Base-by-base conservation (phyloP, 164 flowering plant species). In the Litsea cubeba region DNA sequence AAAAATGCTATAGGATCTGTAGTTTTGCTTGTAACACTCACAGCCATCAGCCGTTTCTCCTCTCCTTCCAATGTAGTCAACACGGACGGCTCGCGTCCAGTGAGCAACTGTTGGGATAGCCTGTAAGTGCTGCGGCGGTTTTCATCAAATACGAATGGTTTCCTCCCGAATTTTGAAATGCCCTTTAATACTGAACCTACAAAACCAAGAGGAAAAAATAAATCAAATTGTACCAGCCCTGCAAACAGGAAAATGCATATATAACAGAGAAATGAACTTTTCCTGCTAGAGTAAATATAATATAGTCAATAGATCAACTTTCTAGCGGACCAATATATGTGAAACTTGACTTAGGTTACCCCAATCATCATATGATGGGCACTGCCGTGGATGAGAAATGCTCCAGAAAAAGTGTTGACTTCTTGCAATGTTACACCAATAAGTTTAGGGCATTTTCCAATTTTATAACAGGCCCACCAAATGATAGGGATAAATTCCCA, bases 101-200 rank as follows among this genome's bases (percentile, higher is more conserved):
- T 81, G 77, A 74, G 65, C 15, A 82, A 76, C 24, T 75, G 80
- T 66, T 75, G 81, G 49, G 74, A 83, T 66, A 81, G 86, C 72
- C 65, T 81, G 76, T 90, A 91, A 23, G 96, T 88, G 74, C 81
- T 79, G n/a, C 98, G 90, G 72, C 91, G 86, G 76, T 83, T 88
- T 80, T 90, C 98, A 71, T 89, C 91, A 49, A 78, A 67, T 1
- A 80, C 80, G 64, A 79, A 51, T 2, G 77, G 88, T 66, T 85
- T 93, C 74, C 85, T 91, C 20, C 85, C 88, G 68, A 75, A 73
- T 78, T 88, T 91, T 26, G 82, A 70, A 65, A 75, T 77, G 23
- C 83, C 85, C 79, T 82, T 87, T 57, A 82, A 62, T 50, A 68
- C 58, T 5, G 83, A 80, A 69, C 84, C 95, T 90, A 82, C 51